A percentile compares a stretch with the other conserved stretches of the same genome.
phyloP scores from a whole-genome alignment of 2,329 filamentous ascomycete genomes.

The Xylaria arbuscula region DNA sequence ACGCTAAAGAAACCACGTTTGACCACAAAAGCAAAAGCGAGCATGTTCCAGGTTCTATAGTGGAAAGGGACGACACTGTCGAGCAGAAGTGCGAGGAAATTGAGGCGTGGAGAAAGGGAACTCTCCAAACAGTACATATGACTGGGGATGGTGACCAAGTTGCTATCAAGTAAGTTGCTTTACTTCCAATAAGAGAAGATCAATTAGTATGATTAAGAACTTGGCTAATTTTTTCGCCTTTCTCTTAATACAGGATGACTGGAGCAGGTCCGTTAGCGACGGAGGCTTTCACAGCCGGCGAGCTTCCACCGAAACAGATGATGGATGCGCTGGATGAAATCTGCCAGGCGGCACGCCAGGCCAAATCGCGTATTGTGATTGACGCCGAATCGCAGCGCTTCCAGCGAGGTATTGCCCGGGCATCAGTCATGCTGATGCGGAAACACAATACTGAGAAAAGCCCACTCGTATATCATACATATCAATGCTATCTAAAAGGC shows the following conservation, averaged over 20 bases:
- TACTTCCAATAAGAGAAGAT: neutral
- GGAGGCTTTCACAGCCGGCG: slow-evolving; percentile 14
- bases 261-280: slow-evolving; percentile 14
- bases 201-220: neutral
- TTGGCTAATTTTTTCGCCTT: neutral
- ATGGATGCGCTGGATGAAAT: slow-evolving; percentile 13
- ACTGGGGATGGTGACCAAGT: slow-evolving; percentile 11
- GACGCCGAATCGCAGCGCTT: slow-evolving; percentile 16
- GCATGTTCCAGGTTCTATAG: neutral
- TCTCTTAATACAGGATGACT: slow-evolving; percentile 10
- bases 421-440: slow-evolving; percentile 13
- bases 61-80: neutral
- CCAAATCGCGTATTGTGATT: slow-evolving; percentile 5
- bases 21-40: slow-evolving; percentile 10
- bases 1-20: slow-evolving; percentile 18
- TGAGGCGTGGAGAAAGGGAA: slow-evolving; percentile 15
- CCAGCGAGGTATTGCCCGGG: slow-evolving; percentile 12
- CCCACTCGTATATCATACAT: slow-evolving; percentile 13
- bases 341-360: slow-evolving; percentile 11
- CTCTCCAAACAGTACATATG: slow-evolving; percentile 17
- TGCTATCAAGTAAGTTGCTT: slow-evolving; percentile 16
- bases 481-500: slow-evolving; percentile 20
- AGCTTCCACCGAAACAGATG: slow-evolving; percentile 13
- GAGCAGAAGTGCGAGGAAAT: slow-evolving; percentile 10
- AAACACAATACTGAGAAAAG: slow-evolving; percentile 15